Evolutionary conservation across 768 basidiomycete genomes (phyloP), one percentile per base, ranked within the genome.

Genomic region (Sporobolomyces roseus): DNA sequence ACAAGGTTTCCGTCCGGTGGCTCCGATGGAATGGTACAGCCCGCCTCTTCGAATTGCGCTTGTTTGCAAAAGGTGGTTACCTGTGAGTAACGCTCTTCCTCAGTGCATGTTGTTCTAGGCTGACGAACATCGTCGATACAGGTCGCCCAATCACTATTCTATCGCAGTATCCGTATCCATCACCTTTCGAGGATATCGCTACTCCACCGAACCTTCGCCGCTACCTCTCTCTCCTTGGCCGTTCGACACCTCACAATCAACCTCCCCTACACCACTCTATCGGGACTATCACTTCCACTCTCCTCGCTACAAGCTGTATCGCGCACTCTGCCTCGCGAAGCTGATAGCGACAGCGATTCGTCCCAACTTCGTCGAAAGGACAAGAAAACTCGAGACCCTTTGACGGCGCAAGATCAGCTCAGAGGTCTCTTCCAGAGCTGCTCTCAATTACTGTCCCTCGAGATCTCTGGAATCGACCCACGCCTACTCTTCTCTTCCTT

Each of bases 1-100:
- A 35, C 62, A 60, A 27, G 67, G 67, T 1, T 64, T 59, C 23
- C 48, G 55, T 3, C 41, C 62, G 1, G 19, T 59, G 0, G 21
- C 48, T 9, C 17, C 10, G 5, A 2, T 13, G 36, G 5, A 41
- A 9, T 2, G n/a, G 51, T 6, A 49, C 67, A 0, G 16, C 2
- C 67, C 67, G 8, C 67, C 67, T 17, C 33, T 69, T 0, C 41
- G 56, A 1, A 41, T 69, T 8, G 62, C 50, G 2, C 56, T 63
- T 33, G 67, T 69, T 9, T 69, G 67, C 45, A 25, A 41, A 30
- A 35, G 67, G 3, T 69, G 67, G 67, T 51, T 59, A 3, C 50
- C 56, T 2, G 67, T 64, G 5, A 33, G 29, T 21, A 46, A 13
- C 7, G 45, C 23, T 23, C 10, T 10, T 13, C 12, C 23, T 21